A percentile compares a stretch with the other conserved stretches of the same genome.
Conservation (phyloP, 192 early-diverging fungal species). For the Backusella sp. region DNA sequence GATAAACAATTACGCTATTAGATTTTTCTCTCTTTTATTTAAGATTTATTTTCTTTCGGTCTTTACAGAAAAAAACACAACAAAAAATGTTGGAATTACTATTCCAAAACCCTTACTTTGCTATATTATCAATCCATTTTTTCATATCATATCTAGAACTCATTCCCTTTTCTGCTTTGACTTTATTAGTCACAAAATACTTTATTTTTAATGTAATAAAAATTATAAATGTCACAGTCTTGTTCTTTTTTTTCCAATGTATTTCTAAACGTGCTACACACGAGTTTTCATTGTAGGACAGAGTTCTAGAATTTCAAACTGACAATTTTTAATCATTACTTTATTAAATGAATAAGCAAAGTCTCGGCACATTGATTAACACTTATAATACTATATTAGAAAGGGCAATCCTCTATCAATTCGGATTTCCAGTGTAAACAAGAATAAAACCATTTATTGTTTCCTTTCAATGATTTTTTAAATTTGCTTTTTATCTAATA, state of each 20-base stretch:
- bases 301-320: slow-evolving; percentile 2
- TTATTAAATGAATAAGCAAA: neutral
- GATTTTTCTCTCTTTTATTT: neutral
- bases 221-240: neutral
- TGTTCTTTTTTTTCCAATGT: neutral
- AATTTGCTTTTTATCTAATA: no score
- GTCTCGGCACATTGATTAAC: neutral
- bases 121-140: neutral
- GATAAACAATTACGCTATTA: neutral
- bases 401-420: neutral
- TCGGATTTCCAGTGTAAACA: no score
- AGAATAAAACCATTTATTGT: no score
- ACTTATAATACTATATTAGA: neutral
- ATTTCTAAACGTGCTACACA: neutral
- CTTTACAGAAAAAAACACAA: neutral
- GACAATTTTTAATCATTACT: neutral
- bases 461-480: no score
- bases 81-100: neutral
- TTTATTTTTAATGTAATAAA: neutral
- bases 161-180: neutral
- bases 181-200: neutral
- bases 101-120: neutral
- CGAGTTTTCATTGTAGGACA: neutral
- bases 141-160: slow-evolving; percentile 2
- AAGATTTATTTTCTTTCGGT: neutral